These are phyloP conservation scores for Erysimum pusillum DNA, from an alignment of 441 rosid genomes.

Conservation along the genomic window DNA sequence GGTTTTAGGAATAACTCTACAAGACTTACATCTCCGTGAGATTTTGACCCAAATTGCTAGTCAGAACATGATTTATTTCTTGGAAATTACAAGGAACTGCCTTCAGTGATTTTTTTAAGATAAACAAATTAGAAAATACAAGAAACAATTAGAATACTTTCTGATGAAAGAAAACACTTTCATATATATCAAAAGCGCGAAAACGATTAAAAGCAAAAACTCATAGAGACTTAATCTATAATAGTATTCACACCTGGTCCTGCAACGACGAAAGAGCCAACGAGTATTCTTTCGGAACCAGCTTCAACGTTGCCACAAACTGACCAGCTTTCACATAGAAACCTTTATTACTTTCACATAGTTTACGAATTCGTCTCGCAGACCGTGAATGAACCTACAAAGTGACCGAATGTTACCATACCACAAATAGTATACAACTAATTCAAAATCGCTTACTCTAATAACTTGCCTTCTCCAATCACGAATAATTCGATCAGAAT, in stretches of 20 bases:
- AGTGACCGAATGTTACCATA: not conserved
- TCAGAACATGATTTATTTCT: constrained; percentile 65
- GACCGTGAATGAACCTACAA: constrained; percentile 85
- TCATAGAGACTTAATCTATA: not conserved
- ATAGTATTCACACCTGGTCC: constrained; percentile 65
- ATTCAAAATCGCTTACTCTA: too few relatives aligned
- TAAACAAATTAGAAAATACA: constrained; percentile 33
- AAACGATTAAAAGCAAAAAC: not conserved
- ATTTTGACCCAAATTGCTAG: constrained; percentile 67
- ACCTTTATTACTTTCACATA: constrained; percentile 86
- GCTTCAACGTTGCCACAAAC: constrained; percentile 80
- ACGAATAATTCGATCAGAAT: not conserved
- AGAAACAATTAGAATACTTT: constrained; percentile 32
- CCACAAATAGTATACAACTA: too few relatives aligned
- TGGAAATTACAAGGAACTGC: constrained; percentile 82
- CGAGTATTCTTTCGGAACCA: constrained; percentile 81
- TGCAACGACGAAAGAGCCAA: constrained; percentile 75
- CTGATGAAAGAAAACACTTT: not conserved
- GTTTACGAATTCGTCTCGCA: constrained; percentile 68
- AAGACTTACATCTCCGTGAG: constrained; percentile 66
- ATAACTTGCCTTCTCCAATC: not conserved
- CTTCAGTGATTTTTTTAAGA: constrained; percentile 48
- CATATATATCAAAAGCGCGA: not conserved
- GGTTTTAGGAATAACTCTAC: not conserved
- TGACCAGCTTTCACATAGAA: constrained; percentile 96